Evolutionary conservation across 345 rosid genomes (phyloP), one percentile per base, ranked within the genome.

Genomic region (Turnera subulata): DNA sequence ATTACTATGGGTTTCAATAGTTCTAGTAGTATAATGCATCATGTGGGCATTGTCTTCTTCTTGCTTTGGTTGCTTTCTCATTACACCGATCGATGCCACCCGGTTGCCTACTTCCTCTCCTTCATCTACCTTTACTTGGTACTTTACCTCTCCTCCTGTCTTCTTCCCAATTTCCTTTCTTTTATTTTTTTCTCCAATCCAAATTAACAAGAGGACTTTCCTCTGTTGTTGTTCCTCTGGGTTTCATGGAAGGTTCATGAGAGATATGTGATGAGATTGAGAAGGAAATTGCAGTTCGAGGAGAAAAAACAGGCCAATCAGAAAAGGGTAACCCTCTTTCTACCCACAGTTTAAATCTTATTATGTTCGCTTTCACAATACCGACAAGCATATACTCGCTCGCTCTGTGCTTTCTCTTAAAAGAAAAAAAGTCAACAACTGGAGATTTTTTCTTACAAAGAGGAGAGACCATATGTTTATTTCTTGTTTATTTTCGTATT

Each of bases 121-220:
- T 70, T 93, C 11, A 22, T 82, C 0, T 86, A 93, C 72, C 89
- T 93, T 32, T 86, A 62, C 72, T 32, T 78, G 96, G 99, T 93
- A 80, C 42, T 47, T 23, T 46, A 21, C 5, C 23, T 32, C 11
- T 6, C 53, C 45, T 6, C 19, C 52, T 17, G 17, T 4, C 44
- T 33, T 24, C 12, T 15, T 53, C 48, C 20, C 11, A 16, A 1
- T 6, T 2, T 58, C 42, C 21, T 25, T 23, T 63, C 39, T 7
- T 13, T 40, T 55, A 14, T 23, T 24, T 48, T 56, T 16, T 2
- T 7, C 22, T 49, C 29, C 5, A 13, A 19, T 25, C 12, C 47
- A 15, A 29, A 29, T 29, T 29, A 29, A 29, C 35, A 29, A 29
- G n/a, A n/a, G n/a, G n/a, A n/a, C n/a, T n/a, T n/a, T n/a, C n/a